Base-by-base conservation (phyloP, 345 rosid genomes). In the Kernera saxatilis region DNA sequence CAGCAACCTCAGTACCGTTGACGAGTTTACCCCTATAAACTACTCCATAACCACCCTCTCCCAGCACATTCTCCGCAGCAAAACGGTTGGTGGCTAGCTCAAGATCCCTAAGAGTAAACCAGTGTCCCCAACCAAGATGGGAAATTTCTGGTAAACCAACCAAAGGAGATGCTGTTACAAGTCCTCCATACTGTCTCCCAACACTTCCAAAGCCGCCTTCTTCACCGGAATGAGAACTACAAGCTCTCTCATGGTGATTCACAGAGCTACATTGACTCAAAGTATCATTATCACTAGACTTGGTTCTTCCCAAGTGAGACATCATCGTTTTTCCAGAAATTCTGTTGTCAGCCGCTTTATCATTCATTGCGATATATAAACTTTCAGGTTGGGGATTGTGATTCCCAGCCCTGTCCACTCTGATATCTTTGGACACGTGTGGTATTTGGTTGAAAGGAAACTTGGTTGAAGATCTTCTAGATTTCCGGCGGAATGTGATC, bases 71-170 rank as follows among this genome's bases (percentile, higher is more conserved):
- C 70, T 85, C 93, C 0, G 89, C 73, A 9, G 90, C 67, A 71
- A 94, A 94, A 51, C 82, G 88, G 65, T 80, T 81, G 13, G 99
- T 91, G 1, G 99, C 96, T 33, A 84, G 81, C 78, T 94, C 84
- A 59, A 94, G 96, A 80, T 94, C 99, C 79, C 99, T 81, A 37
- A 91, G 97, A 66, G 99, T 94, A 78, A 94, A 94, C 96, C 97
- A 91, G 65, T 94, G 97, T 39, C 99, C 99, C 99, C 99, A 94
- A 40, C 99, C 99, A 76, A 94, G 97, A 71, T 89, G 99, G 0
- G 99, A 91, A 74, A 82, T 56, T 78, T 91, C 97, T 2, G 99
- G 97, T 81, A 94, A 79, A 67, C 97, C 99, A 75, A 94, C 61
- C 77, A 91, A 82, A 54, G 91, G 99, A 55, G 97, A 94, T 26